These are phyloP conservation scores for Phytophthora tentaculata DNA, from an alignment of 352 stramenopile genomes.

Conservation along the genomic window DNA sequence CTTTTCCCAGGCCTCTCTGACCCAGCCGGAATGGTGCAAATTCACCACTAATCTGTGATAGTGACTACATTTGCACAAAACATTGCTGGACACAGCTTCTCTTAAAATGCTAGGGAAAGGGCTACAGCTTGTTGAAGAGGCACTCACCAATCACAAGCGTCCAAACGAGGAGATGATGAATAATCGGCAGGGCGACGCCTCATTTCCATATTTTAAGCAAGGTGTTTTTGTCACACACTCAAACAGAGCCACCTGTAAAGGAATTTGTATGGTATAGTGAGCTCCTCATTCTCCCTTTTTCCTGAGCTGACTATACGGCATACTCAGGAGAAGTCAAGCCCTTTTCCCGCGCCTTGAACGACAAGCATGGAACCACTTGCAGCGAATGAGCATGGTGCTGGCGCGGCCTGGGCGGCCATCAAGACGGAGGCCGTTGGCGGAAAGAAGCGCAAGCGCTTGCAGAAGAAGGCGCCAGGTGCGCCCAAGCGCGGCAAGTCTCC, in stretches of 20 bases:
- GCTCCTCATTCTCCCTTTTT: constrained; percentile 80
- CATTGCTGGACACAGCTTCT: not conserved
- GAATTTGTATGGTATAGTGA: constrained; percentile 86
- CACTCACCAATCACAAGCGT: not conserved
- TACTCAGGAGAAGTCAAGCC: constrained; percentile 79
- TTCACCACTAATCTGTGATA: not conserved
- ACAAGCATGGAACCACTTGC: constrained; percentile 75
- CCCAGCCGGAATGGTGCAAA: too few species aligned
- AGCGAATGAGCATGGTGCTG: constrained; percentile 58
- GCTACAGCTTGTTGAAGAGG: not conserved
- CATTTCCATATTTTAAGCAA: constrained; percentile 5
- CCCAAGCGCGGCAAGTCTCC: constrained; percentile 91
- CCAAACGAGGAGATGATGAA: not conserved
- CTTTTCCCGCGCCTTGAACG: constrained; percentile 15
- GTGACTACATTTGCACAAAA: not conserved
- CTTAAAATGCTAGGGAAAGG: not conserved
- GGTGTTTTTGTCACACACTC: constrained; percentile 4
- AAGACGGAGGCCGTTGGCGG: constrained; percentile 57
- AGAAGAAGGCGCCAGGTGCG: constrained; percentile 90
- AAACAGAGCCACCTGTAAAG: constrained; percentile 16
- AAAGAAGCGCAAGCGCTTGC: constrained; percentile 91
- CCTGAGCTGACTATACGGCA: constrained; percentile 78
- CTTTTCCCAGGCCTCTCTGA: constrained; percentile 24
- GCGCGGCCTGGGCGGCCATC: constrained; percentile 67
- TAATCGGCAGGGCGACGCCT: constrained; percentile 1